Percentiles rank a stretch among this genome's conserved stretches.
These are phyloP conservation scores for Coffea humblotiana DNA, from an alignment of 305 asterid genomes.

Conservation along the genomic window DNA sequence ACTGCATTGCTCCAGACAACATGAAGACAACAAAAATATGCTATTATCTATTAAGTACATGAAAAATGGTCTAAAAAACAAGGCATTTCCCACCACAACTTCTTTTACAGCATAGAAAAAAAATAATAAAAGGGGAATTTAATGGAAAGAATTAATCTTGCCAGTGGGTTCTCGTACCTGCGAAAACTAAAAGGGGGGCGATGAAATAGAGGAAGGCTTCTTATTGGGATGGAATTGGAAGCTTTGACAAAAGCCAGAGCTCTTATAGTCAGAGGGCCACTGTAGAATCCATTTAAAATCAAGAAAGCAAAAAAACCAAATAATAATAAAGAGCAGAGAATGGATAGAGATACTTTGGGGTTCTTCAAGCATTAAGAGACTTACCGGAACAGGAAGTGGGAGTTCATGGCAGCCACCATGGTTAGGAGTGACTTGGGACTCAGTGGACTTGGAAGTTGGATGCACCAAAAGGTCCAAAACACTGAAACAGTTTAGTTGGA, in stretches of 20 bases:
- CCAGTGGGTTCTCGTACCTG: constrained; percentile 38
- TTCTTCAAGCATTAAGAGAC: not conserved
- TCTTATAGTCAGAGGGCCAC: constrained; percentile 48
- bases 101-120: not conserved
- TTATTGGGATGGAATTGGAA: constrained; percentile 33
- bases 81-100: not conserved
- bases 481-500: no score
- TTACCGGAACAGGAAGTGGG: constrained; percentile 52
- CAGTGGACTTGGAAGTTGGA: no score
- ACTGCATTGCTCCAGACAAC: no score
- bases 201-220: constrained; percentile 28
- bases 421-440: not conserved
- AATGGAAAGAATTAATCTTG: not conserved
- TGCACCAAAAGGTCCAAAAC: no score
- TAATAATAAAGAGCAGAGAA: no score
- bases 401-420: constrained; percentile 38
- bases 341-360: not conserved
- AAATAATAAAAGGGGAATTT: not conserved
- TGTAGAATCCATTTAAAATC: constrained; percentile 24
- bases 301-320: not conserved
- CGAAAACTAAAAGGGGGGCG: constrained; percentile 43
- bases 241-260: constrained; percentile 42
- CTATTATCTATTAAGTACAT: not conserved
- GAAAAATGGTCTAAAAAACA: not conserved
- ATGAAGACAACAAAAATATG: no score